Evolutionary conservation across 1,139 yeast genomes (phyloP).

Genomic region (Wickerhamomyces sp.): DNA sequence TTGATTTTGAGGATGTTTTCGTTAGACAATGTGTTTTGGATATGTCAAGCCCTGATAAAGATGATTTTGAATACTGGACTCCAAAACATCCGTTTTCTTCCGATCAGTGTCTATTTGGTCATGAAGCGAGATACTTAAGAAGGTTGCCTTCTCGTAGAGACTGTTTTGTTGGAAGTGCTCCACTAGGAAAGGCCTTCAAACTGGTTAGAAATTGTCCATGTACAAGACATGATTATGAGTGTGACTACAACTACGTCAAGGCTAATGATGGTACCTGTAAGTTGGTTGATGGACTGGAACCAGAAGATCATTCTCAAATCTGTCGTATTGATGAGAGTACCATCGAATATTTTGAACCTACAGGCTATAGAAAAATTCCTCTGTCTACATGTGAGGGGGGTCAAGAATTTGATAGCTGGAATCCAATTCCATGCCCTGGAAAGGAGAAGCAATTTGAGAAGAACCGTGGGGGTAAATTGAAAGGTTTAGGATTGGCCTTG

Average conservation of each 20-base stretch:
- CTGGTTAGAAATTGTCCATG: slow-evolving; percentile 71
- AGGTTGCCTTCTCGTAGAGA: slow-evolving; percentile 55
- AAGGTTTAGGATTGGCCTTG: slow-evolving; percentile 48
- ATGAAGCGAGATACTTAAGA: slow-evolving; percentile 70
- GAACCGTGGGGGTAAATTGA: slow-evolving; percentile 49
- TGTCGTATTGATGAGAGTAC: slow-evolving; percentile 53
- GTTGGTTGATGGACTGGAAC: slow-evolving; percentile 64
- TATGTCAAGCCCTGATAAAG: slow-evolving; percentile 49
- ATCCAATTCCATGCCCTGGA: slow-evolving; percentile 84
- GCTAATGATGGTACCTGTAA: slow-evolving; percentile 82
- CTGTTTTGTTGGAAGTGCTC: slow-evolving; percentile 77
- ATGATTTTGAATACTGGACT: slow-evolving; percentile 82
- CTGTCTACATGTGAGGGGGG: slow-evolving; percentile 76
- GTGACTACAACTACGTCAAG: slow-evolving; percentile 80
- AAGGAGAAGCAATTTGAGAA: slow-evolving; percentile 60
- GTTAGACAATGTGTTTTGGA: slow-evolving; percentile 68
- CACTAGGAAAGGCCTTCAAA: slow-evolving; percentile 57
- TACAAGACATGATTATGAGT: slow-evolving; percentile 84
- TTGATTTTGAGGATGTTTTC: slow-evolving; percentile 71
- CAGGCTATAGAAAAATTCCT: slow-evolving; percentile 76
- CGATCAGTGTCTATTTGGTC: slow-evolving; percentile 83
- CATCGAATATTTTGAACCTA: slow-evolving; percentile 70
- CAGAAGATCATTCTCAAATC: slow-evolving; percentile 58
- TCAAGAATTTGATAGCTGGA: slow-evolving; percentile 56
- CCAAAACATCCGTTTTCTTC: slow-evolving; percentile 64